Base-by-base conservation (phyloP, 1,284 basidiomycete genomes). In the Sphagnurus paluster region DNA sequence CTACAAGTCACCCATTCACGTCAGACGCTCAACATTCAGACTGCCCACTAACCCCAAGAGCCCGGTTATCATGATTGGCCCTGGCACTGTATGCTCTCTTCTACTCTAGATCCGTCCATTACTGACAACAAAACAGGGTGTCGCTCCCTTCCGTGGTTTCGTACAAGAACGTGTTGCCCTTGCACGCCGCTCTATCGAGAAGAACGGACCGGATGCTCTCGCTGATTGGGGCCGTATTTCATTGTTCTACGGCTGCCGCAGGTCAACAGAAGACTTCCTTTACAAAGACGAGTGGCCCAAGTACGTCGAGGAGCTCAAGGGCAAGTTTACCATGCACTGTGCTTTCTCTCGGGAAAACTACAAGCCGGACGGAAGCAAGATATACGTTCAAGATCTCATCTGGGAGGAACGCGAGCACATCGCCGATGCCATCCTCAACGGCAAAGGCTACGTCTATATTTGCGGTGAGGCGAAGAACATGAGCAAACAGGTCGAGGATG, bases 71-170 rank as follows among this genome's bases (percentile, higher is more conserved):
- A 98, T 99, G 96, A 84, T 99, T 64, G 96, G 96, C 44, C 96
- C 96, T 48, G 96, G 96, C 46, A 98, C 95, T 51, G 93, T 95
- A 62, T 73, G 89, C n/a, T 79, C 23, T 24, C 43, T 26, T 26
- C 17, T 28, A 35, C 38, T 42, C 5, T 23, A 25, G 3, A 33
- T 26, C 51, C 45, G 20, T 44, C 33, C 37, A 43, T 35, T 32
- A 24, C 16, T 45, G 19, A 49, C 28, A 40, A 29, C 45, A 25
- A 44, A 44, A 10, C 56, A 89, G 91, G 93, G 94, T 74, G 93
- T 99, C 43, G 96, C 96, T 26, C 96, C 96, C 13, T 99, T 99
- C 91, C 90, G 96, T 50, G 94, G 94, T 1, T 99, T 99, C 66
- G 82, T 99, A 5, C 97, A 99, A 72, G 96, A 99, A 67, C 91